A percentile compares a stretch with the other conserved stretches of the same genome.
phyloP scores from a whole-genome alignment of 352 stramenopile genomes.

The Globisporangium ultimum region DNA sequence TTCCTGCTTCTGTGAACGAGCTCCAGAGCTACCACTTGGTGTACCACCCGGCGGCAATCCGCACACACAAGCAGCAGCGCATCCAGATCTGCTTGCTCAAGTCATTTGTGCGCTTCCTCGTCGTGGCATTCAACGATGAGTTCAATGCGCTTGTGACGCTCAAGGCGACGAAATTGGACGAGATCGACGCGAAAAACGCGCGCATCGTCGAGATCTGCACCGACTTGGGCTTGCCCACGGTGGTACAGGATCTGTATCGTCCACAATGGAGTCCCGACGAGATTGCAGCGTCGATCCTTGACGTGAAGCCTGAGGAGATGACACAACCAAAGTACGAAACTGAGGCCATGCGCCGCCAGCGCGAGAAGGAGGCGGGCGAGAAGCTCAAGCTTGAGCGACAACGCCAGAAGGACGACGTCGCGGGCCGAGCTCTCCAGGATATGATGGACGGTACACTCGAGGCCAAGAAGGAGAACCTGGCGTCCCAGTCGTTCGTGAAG shows the following conservation, averaged over 20 bases:
- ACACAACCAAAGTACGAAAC: slow-evolving; percentile 84
- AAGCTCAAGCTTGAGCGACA: slow-evolving; percentile 30
- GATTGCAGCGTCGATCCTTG: slow-evolving; percentile 58
- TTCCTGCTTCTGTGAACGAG: slow-evolving; percentile 22
- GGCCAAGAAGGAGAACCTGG: slow-evolving; percentile 78
- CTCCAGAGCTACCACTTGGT: slow-evolving; percentile 64
- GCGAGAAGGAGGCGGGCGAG: slow-evolving; percentile 39
- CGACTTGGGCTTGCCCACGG: slow-evolving; percentile 38
- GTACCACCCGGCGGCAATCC: slow-evolving; percentile 84
- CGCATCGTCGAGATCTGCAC: slow-evolving; percentile 85
- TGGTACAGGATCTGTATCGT: slow-evolving; percentile 33
- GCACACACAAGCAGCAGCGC: slow-evolving; percentile 78
- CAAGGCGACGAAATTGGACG: slow-evolving; percentile 82
- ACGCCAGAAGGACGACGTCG: slow-evolving; percentile 82
- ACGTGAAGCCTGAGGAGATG: slow-evolving; percentile 75
- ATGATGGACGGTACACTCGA: slow-evolving; percentile 96
- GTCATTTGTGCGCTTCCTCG: slow-evolving; percentile 61
- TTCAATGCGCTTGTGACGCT: slow-evolving; percentile 70
- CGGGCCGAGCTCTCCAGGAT: slow-evolving; percentile 73
- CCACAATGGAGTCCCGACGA: slow-evolving; percentile 61
- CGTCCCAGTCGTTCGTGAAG: slow-evolving; percentile 61
- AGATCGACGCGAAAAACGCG: slow-evolving; percentile 87
- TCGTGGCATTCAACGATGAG: slow-evolving; percentile 80
- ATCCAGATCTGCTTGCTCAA: slow-evolving; percentile 85
- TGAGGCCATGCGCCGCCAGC: slow-evolving; percentile 48